Base-by-base conservation (phyloP, 208 protist genomes). In the Porcisia hertigi region DNA sequence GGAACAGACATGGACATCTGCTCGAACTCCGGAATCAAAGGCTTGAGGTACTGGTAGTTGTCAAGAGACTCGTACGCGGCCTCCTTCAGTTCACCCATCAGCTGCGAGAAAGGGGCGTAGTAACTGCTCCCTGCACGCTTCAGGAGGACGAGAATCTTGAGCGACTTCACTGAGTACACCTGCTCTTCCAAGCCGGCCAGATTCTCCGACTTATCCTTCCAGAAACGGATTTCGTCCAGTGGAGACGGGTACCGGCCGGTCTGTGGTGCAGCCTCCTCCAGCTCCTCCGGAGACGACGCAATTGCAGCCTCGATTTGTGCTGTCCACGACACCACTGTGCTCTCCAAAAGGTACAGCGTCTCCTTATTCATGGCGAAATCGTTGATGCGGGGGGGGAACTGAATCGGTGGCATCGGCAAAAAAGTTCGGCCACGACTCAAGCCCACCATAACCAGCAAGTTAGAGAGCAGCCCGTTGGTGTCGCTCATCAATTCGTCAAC, bases 171-270 rank as follows among this genome's bases (percentile, higher is more conserved):
- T 14, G 91, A 94, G 69, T 94, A 91, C n/a, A 99, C 73, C 81
- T 99, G 98, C 71, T 98, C 88, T 75, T 97, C 88, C 54, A 99
- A 81, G 39, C 91, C 93, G 14, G 85, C 83, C 41, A 99, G 83
- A 84, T 99, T 98, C 20, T 94, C 86, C 4, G 93, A 84, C 86
- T 99, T 99, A 69, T 87, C 91, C 73, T 96, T 88, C 98, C 98
- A 99, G 83, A 99, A 99, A 25, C 86, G 90, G 41, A 99, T 84
- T 83, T 99, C 98, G 63, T 98, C 95, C 67, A 98, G 69, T 49
- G 98, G 98, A 16, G 95, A 88, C 9, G 97, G 97, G 84, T 98
- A 89, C 14, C 78, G 78, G 12, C 86, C 88, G 20, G 85, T 94
- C 57, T 72, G 83, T 39, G 85, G 77, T 63, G 75, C 88, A 53